Evolutionary conservation across 345 rosid genomes (phyloP).

Genomic region (Orychophragmus violaceus): DNA sequence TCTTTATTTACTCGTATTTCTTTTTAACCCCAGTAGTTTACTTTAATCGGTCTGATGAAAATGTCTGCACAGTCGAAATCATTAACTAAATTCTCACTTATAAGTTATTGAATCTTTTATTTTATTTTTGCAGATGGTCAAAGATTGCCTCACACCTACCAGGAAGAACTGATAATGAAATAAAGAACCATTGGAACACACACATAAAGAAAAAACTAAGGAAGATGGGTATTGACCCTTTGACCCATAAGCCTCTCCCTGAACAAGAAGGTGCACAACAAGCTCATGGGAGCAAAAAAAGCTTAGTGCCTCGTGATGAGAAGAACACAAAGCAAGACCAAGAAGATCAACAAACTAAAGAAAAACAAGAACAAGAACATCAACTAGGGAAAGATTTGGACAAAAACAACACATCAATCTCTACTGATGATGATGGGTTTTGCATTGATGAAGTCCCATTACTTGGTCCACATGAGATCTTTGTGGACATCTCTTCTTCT

Average conservation of each 20-base stretch:
- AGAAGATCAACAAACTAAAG: constrained; percentile 6
- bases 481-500: constrained; percentile 23
- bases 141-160: constrained; percentile 97
- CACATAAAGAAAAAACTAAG: constrained; percentile 87
- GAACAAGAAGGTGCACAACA: constrained; percentile 17
- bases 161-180: constrained; percentile 97
- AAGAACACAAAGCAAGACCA: constrained; percentile 8
- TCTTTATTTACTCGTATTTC: background rate
- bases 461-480: constrained; percentile 59
- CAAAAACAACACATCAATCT: background rate
- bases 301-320: constrained; percentile 8
- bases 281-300: constrained; percentile 18
- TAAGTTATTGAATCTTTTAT: background rate
- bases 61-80: background rate
- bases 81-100: background rate
- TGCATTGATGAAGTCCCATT: constrained; percentile 77
- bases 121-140: constrained; percentile 63
- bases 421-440: constrained; percentile 39
- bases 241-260: constrained; percentile 66
- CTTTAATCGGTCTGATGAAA: background rate
- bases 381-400: constrained; percentile 9
- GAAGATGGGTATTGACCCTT: constrained; percentile 91
- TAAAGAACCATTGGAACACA: constrained; percentile 98
- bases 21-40: background rate
- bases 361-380: constrained; percentile 6